These are phyloP conservation scores for Candida pseudoglaebosa DNA, from an alignment of 805 yeast species.

Conservation along the genomic window DNA sequence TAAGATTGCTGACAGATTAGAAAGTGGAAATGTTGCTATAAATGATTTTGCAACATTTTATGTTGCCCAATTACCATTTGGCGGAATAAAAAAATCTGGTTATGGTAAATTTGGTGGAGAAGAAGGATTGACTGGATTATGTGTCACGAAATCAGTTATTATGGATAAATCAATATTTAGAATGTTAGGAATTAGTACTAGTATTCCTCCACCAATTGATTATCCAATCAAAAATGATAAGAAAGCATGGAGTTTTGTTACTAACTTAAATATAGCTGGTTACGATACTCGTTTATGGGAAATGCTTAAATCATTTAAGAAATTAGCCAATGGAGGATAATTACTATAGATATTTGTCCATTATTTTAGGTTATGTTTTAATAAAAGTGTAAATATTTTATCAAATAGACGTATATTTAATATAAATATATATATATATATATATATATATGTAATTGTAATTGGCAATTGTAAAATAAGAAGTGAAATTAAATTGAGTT, in stretches of 20 bases:
- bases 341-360: neutral
- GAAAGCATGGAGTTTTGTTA: slow-evolving; percentile 87
- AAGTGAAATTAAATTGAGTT: neutral
- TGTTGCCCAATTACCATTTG: slow-evolving; percentile 95
- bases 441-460: too few species aligned
- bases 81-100: slow-evolving; percentile 90
- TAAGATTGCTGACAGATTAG: slow-evolving; percentile 57
- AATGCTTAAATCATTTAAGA: slow-evolving; percentile 37
- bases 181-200: slow-evolving; percentile 56
- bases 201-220: slow-evolving; percentile 85
- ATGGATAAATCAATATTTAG: slow-evolving; percentile 73
- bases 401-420: neutral
- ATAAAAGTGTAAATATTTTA: slow-evolving; percentile 1
- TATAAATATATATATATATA: neutral
- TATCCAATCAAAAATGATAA: slow-evolving; percentile 82
- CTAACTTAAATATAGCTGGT: slow-evolving; percentile 77
- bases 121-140: slow-evolving; percentile 90
- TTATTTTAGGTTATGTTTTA: neutral
- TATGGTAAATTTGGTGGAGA: slow-evolving; percentile 98
- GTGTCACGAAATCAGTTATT: slow-evolving; percentile 83
- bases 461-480: neutral
- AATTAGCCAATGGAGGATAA: slow-evolving; percentile 32
- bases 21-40: slow-evolving; percentile 91
- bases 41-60: slow-evolving; percentile 97
- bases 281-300: slow-evolving; percentile 76